Conservation (phyloP, 306 rosid genomes). For the Prunus fruticosa region DNA sequence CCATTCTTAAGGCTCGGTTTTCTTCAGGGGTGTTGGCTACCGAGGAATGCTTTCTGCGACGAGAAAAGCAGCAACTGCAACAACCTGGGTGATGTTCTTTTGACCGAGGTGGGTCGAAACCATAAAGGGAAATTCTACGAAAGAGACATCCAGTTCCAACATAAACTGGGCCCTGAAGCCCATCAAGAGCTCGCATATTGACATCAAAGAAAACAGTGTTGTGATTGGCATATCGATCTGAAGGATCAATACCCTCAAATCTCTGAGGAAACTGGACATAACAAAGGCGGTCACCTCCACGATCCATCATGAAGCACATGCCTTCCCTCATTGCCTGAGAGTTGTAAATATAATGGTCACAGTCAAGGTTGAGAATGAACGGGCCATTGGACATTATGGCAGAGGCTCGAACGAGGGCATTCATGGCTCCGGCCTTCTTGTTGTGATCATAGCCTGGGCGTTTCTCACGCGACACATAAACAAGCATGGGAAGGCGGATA, state of each 20-base stretch:
- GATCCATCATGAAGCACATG: slow-evolving; percentile 99
- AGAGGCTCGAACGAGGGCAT: slow-evolving; percentile 89
- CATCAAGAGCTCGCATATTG: slow-evolving; percentile 98
- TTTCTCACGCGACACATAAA: slow-evolving; percentile 92
- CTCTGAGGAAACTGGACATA: slow-evolving; percentile 98
- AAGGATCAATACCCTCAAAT: slow-evolving; percentile 96
- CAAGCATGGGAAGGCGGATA: slow-evolving; percentile 91
- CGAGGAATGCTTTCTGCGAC: slow-evolving; percentile 52
- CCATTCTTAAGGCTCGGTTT: slow-evolving; percentile 76
- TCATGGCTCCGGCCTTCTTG: slow-evolving; percentile 97
- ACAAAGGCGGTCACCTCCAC: slow-evolving; percentile 95
- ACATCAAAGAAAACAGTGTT: slow-evolving; percentile 96
- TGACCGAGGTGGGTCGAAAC: slow-evolving; percentile 91
- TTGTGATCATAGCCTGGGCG: slow-evolving; percentile 97
- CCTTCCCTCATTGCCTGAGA: slow-evolving; percentile 96
- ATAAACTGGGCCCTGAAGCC: slow-evolving; percentile 94
- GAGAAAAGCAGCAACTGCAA: slow-evolving; percentile 71
- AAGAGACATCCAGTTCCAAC: slow-evolving; percentile 97
- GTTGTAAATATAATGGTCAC: slow-evolving; percentile 87
- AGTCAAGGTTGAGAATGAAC: slow-evolving; percentile 87
- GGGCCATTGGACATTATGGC: slow-evolving; percentile 96
- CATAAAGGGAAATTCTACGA: slow-evolving; percentile 84
- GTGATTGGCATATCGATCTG: slow-evolving; percentile 95
- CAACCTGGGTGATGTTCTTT: slow-evolving; percentile 65
- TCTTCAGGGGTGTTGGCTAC: slow-evolving; percentile 54